Base-by-base conservation (phyloP, 1,284 basidiomycete genomes). In the Ceratobasidium sp. region DNA sequence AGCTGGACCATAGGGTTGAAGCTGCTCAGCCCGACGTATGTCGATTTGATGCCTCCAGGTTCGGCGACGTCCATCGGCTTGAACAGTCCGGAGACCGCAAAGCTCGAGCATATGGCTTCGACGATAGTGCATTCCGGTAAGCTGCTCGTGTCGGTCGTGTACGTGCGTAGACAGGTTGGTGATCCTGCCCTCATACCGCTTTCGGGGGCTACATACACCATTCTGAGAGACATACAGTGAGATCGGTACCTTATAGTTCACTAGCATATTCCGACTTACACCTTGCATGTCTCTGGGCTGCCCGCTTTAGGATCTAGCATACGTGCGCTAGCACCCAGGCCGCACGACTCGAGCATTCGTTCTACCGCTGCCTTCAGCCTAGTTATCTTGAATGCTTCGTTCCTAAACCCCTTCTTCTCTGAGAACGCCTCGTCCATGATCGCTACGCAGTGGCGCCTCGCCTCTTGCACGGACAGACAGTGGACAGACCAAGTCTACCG, bases 21-120 rank as follows among this genome's bases (percentile, higher is more conserved):
- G 39, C 23, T 15, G 23, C n/a, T 44, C 1, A 67, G 12, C 15
- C 44, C 66, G 20, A 67, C 39, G 23, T 53, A 46, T 20, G 28
- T 13, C 18, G 44, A 49, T 23, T 33, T 67, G 15, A 67, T 51
- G 2, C 49, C 53, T 6, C 39, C 33, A 1, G 28, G 15, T 13
- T 71, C 69, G 33, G 39, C 5, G 55, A 71, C 33, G 9, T 44
- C 39, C 12, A 33, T 39, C 9, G 49, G n/a, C 20, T 71, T 71
- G 69, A 71, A 71, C 23, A 71, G 51, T 23, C 55, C 69, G 51
- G 55, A 26, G 28, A 44, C 2, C 7, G 69, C 69, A 33, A 15
- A 55, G 2, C 39, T 71, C 20, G 69, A 53, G 5, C 69, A 40
- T 6, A 71, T 28, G n/a, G 66, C 66, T 33, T 68, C 66, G 15